Base-by-base conservation (phyloP, 2,329 filamentous ascomycete species). In the Setomelanomma holmii region DNA sequence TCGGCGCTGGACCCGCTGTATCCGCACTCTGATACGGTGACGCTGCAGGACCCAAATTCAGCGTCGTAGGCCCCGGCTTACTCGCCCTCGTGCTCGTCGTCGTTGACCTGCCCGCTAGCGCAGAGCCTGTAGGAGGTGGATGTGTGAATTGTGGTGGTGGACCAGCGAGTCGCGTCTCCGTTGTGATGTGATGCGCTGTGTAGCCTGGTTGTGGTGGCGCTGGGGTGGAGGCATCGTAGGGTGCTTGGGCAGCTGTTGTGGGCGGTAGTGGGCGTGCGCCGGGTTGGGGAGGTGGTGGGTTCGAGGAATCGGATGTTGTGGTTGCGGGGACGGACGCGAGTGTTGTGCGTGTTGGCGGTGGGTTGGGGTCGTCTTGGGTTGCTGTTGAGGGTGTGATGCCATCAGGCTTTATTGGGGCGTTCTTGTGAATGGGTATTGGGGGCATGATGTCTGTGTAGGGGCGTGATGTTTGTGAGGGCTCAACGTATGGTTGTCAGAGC, bases 351-450 rank as follows among this genome's bases (percentile, higher is more conserved):
- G 74, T 75, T 40, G 73, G 75, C 12, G 67, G 67, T 48, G 64
- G 61, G 46, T 63, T 61, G n/a, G 55, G 57, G 44, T 61, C 49
- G 45, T 61, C 49, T 24, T 64, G 58, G 0, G 75, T 72, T 46
- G 67, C 57, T 4, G 76, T 78, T 51, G 76, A 68, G 3, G 75
- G 73, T 1, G 74, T 76, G 20, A 69, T 51, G 27, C 69, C 75
- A 36, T 61, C 55, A 51, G 67, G 59, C 65, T 78, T 78, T 52
- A 81, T 80, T 45, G 79, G 79, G 20, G 74, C 74, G 57, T 80
- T 71, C 49, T 76, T 76, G 72, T 80, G 77, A 49, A 80, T 72
- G 38, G 71, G 76, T 39, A 81, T 75, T 11, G 78, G 78, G 11
- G 78, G 76, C 79, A 81, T 81, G 10, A 35, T 75, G 49, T n/a